Base-by-base conservation (phyloP, 31 red algal genomes). In the Endocladia muricata region DNA sequence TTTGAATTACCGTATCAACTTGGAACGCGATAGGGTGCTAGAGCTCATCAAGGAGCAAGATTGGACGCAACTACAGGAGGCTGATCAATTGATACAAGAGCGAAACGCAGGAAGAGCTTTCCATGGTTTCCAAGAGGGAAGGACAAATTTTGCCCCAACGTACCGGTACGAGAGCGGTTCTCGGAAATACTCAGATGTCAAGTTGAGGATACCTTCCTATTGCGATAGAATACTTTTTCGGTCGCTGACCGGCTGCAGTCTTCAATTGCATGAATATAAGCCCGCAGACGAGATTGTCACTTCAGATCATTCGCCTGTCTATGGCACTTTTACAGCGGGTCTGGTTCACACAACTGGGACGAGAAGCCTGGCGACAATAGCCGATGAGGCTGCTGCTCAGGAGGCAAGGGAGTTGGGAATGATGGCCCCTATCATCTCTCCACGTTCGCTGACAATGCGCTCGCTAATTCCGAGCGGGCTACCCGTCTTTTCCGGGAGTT, bases 1-100 rank as follows among this genome's bases (percentile, higher is more conserved):
- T 74, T 68, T 98, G 5, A 98, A 98, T 70, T 98, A 98, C 73
- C 70, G 95, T 9, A 91, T 98, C 56, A 77, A 89, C 52, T 72
- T 98, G 3, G 70, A 77, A 25, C 49, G 84, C 17, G 90, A 86
- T 37, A 75, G 55, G 60, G 94, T 97, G 4, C 57, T 97, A 38
- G 62, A 75, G 26, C 61, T 60, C 37, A 79, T 97, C 31, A 51
- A 66, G 31, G 37, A 76, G n/a, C 21, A 41, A 25, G 71, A 90
- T 26, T 97, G 89, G 89, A 37, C 65, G 30, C 25, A 33, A 1
- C 66, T 97, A 8, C 79, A 77, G 23, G 55, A 79, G 17, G 68
- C 68, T 32, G 94, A 97, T 67, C 94, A 97, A 69, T 77, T 97
- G 1, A 66, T 66, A 11, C 66, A 76, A n/a, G 69, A 81, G 54